Conservation (phyloP, 2,329 filamentous ascomycete genomes). For the Thelonectria discophora region DNA sequence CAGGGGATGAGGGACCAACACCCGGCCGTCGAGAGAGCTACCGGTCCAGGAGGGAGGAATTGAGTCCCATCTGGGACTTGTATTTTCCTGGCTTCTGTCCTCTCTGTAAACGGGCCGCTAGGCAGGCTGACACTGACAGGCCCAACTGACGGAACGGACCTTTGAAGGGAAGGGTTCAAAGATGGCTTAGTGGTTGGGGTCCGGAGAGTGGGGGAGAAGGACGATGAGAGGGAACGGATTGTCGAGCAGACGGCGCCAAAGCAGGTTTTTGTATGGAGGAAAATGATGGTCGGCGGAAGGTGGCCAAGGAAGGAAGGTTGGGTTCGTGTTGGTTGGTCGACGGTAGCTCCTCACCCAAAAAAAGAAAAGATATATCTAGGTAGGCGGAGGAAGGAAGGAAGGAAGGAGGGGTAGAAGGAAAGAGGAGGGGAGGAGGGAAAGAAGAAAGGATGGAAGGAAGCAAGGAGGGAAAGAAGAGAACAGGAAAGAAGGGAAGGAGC, state of each 20-base stretch:
- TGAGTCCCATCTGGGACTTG: constrained; percentile 35
- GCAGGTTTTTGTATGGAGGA: constrained; percentile 13
- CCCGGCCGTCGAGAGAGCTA: constrained; percentile 27
- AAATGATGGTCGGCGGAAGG: constrained; percentile 11
- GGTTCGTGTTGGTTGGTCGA: constrained; percentile 2
- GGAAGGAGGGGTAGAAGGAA: constrained; percentile 6
- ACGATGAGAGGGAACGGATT: constrained; percentile 19
- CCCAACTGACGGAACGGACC: constrained; percentile 24
- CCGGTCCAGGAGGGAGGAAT: constrained; percentile 15
- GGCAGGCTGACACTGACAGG: constrained; percentile 18
- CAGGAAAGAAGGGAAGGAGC: constrained; percentile 12
- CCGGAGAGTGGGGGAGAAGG: constrained; percentile 35
- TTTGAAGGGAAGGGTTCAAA: constrained; percentile 20
- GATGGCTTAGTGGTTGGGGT: constrained; percentile 23
- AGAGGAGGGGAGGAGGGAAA: constrained; percentile 9
- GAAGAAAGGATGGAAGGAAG: constrained; percentile 2
- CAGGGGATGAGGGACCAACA: constrained; percentile 18
- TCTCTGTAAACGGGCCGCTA: constrained; percentile 4
- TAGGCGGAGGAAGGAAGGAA: constrained; percentile 5
- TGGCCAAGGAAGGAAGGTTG: not conserved
- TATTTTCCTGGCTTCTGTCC: not conserved
- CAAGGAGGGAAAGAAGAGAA: constrained; percentile 9
- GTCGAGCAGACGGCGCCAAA: constrained; percentile 10
- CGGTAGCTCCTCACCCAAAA: constrained; percentile 11
- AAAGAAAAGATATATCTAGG: constrained; percentile 12